These are phyloP conservation scores for Pyronema domesticum DNA, from an alignment of 495 filamentous ascomycete genomes.

Conservation along the genomic window DNA sequence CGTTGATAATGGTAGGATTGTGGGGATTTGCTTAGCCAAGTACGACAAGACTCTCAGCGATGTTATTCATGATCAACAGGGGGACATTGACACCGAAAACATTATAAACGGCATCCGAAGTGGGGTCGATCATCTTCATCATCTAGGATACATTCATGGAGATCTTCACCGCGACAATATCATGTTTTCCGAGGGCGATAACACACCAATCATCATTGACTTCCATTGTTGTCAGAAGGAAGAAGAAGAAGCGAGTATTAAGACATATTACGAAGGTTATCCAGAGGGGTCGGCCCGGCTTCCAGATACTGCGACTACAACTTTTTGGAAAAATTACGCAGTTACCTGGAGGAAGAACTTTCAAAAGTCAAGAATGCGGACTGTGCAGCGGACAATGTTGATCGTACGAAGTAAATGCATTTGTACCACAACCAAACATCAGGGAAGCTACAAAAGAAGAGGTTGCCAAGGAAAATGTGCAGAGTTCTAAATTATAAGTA, in stretches of 20 bases:
- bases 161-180: constrained; percentile 26
- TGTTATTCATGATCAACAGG: background rate
- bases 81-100: constrained; percentile 3
- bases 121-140: constrained; percentile 23
- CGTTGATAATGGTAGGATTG: background rate
- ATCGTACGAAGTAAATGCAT: too few relatives aligned
- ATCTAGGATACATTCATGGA: constrained; percentile 20
- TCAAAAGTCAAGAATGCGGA: too few relatives aligned
- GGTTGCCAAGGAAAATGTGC: too few relatives aligned
- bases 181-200: constrained; percentile 18
- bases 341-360: too few relatives aligned
- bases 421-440: too few relatives aligned
- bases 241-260: constrained; percentile 14
- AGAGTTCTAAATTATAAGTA: too few relatives aligned
- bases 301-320: too few relatives aligned
- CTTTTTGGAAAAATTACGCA: too few relatives aligned
- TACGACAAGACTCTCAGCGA: background rate
- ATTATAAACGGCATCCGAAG: constrained; percentile 16
- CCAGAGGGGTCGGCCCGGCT: too few relatives aligned
- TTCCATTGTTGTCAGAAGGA: constrained; percentile 27
- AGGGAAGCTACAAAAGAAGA: too few relatives aligned
- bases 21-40: background rate
- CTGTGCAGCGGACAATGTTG: too few relatives aligned
- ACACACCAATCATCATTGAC: constrained; percentile 28
- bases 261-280: too few relatives aligned